Conservation (phyloP, 2,329 filamentous ascomycete genomes). For the Diaporthe citriasiana region DNA sequence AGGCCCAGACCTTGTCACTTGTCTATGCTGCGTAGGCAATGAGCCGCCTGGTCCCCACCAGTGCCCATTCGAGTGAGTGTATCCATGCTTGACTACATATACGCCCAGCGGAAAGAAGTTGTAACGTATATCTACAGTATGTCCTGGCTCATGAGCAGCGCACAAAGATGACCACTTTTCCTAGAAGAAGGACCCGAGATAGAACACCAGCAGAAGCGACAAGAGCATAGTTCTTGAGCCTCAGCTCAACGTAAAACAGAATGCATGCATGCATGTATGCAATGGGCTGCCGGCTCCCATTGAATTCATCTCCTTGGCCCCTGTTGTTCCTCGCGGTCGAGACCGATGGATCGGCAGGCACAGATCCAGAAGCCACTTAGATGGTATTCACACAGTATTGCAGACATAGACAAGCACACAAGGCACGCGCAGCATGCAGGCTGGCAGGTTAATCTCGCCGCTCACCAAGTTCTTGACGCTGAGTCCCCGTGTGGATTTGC, state of each 20-base stretch:
- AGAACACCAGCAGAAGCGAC: not conserved
- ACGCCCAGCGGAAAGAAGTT: not conserved
- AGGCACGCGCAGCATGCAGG: not conserved
- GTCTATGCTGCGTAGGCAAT: not conserved
- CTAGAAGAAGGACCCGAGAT: not conserved
- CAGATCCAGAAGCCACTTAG: slow-evolving; percentile 22
- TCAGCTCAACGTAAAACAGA: not conserved
- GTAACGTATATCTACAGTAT: not conserved
- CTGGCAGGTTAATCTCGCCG: slow-evolving; percentile 4
- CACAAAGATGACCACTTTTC: not conserved
- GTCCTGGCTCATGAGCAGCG: not conserved
- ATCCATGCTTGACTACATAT: not conserved
- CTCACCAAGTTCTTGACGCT: slow-evolving; percentile 6
- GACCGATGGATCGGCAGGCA: slow-evolving; percentile 38
- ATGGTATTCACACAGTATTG: slow-evolving; percentile 20
- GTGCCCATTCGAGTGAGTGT: not conserved
- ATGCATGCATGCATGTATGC: not conserved
- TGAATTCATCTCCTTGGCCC: slow-evolving; percentile 6
- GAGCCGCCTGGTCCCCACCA: slow-evolving; percentile 3
- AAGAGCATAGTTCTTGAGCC: too few species aligned
- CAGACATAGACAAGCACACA: not conserved
- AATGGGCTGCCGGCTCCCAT: slow-evolving; percentile 7
- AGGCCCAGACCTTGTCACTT: slow-evolving; percentile 17
- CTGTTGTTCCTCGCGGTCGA: slow-evolving; percentile 27
- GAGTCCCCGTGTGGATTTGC: not conserved